Percentiles rank a stretch among this genome's conserved stretches.
Evolutionary conservation across 164 flowering plant genomes (phyloP).

Genomic region (Brasenia schreberi): DNA sequence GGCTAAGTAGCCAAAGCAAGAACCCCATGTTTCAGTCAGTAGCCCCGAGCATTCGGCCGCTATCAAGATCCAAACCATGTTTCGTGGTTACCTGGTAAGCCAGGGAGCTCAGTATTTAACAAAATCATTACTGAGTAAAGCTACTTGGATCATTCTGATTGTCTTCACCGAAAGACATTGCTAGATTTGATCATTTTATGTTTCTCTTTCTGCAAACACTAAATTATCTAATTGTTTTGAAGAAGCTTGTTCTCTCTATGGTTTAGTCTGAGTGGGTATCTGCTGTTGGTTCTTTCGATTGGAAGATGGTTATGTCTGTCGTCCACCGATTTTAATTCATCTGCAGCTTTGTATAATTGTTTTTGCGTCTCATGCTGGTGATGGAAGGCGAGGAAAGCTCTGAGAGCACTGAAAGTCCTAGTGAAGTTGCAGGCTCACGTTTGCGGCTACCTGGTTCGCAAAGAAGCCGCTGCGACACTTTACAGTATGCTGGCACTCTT

Average conservation of each 20-base stretch:
- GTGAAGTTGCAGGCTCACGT: conserved; percentile 62
- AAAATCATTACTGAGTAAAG: too few relatives aligned
- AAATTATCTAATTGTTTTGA: too few relatives aligned
- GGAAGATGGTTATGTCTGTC: neutral
- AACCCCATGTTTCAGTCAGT: conserved; percentile 41
- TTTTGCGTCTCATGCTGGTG: neutral
- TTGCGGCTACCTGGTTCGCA: conserved; percentile 50
- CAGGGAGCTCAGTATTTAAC: neutral
- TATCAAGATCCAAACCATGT: conserved; percentile 59
- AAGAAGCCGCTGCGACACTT: conserved; percentile 38
- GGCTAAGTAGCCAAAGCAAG: conserved; percentile 71
- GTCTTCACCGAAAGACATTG: too few relatives aligned
- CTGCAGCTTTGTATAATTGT: neutral
- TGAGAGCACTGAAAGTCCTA: conserved; percentile 44
- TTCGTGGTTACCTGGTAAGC: conserved; percentile 70
- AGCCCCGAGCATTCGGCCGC: conserved; percentile 58
- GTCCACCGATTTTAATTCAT: neutral
- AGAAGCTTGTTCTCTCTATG: too few relatives aligned
- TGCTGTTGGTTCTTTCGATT: too few relatives aligned
- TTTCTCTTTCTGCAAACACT: too few relatives aligned
- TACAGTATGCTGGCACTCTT: conserved; percentile 51
- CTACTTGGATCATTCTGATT: too few relatives aligned
- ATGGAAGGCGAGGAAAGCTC: conserved; percentile 46
- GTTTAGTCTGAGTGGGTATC: too few relatives aligned
- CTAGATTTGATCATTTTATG: too few relatives aligned